A percentile compares a stretch with the other conserved stretches of the same genome.
Conservation (phyloP, 495 filamentous ascomycete species). For the Melanomma pulvis-pyrius region DNA sequence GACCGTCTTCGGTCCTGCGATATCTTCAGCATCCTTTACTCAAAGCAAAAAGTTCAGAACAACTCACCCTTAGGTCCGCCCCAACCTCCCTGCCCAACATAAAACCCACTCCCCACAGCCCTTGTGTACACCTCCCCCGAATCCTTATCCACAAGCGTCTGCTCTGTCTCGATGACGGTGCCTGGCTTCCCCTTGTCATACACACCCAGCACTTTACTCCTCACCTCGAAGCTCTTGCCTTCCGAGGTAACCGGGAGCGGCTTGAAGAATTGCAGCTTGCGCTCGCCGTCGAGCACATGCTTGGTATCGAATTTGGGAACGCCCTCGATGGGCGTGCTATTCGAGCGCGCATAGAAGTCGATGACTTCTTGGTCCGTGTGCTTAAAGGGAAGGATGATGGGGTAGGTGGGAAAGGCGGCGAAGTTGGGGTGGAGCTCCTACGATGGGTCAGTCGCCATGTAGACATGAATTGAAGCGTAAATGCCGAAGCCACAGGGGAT, state of each 20-base stretch:
- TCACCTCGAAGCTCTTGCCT: constrained; percentile 74
- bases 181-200: constrained; percentile 91
- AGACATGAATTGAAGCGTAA: not conserved
- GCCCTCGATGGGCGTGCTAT: constrained; percentile 66
- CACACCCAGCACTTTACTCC: constrained; percentile 79
- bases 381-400: constrained; percentile 85
- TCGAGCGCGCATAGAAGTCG: constrained; percentile 75
- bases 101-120: constrained; percentile 71
- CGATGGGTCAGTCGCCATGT: not conserved
- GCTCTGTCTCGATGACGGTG: constrained; percentile 79
- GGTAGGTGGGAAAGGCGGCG: constrained; percentile 83
- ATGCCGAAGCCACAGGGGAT: not conserved
- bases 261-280: constrained; percentile 75
- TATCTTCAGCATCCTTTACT: constrained; percentile 2
- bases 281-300: constrained; percentile 83
- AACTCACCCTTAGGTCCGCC: constrained; percentile 79
- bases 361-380: constrained; percentile 74
- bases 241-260: constrained; percentile 72
- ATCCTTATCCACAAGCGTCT: constrained; percentile 69
- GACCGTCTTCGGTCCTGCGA: constrained; percentile 64
- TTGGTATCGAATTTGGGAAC: constrained; percentile 76
- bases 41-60: not conserved
- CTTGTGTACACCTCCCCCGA: constrained; percentile 73
- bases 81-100: constrained; percentile 83
- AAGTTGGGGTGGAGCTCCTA: constrained; percentile 84